Conservation (phyloP, 495 filamentous ascomycete species). For the Hypoxylon perforatum region DNA sequence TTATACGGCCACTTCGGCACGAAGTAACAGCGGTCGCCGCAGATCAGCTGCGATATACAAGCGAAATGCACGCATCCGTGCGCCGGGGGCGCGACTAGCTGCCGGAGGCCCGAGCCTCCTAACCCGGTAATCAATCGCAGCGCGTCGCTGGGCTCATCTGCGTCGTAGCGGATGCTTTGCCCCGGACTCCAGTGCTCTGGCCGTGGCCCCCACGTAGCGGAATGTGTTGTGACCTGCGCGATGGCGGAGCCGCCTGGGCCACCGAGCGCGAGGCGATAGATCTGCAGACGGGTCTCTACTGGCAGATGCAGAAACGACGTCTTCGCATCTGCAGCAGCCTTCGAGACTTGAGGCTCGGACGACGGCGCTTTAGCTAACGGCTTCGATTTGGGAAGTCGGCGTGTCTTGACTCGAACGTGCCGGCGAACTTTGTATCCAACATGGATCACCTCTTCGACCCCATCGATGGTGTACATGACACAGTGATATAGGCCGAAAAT, state of each 20-base stretch:
- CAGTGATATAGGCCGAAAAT: not conserved
- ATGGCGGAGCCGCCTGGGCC: not conserved
- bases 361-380: conserved; percentile 9
- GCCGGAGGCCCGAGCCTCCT: conserved; percentile 13
- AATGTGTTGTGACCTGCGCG: conserved; percentile 4
- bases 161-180: conserved; percentile 35
- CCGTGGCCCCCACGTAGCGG: conserved; percentile 16
- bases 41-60: conserved; percentile 17
- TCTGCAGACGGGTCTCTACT: conserved; percentile 27
- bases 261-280: conserved; percentile 24
- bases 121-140: conserved; percentile 17
- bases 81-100: conserved; percentile 12
- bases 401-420: conserved; percentile 7
- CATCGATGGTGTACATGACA: not conserved
- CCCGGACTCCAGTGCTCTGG: conserved; percentile 7
- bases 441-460: not conserved
- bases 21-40: conserved; percentile 11
- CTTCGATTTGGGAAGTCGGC: conserved; percentile 18
- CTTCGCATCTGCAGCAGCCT: not conserved
- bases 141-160: conserved; percentile 20
- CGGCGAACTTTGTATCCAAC: not conserved
- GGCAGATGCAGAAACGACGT: conserved; percentile 35
- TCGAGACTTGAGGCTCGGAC: not conserved
- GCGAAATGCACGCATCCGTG: conserved; percentile 20
- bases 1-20: not conserved